Percentiles rank a stretch among this genome's conserved stretches.
Evolutionary conservation across 2,329 filamentous ascomycete genomes (phyloP).

Genomic region (Pseudovirgaria hyperparasitica): DNA sequence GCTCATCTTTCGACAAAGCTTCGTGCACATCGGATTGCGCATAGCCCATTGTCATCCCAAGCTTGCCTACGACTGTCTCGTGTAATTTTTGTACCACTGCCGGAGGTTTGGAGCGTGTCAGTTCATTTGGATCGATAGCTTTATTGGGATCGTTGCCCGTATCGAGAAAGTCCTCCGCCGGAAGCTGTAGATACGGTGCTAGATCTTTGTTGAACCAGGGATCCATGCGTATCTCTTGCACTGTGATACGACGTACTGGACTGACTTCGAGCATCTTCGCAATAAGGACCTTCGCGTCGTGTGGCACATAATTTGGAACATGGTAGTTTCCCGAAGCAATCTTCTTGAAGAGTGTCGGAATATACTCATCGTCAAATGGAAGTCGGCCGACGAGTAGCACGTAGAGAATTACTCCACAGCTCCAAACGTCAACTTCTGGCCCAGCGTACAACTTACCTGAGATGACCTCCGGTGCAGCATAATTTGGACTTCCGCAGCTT

Average conservation of each 20-base stretch:
- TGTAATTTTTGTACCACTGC: constrained; percentile 83
- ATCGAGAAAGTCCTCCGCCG: constrained; percentile 83
- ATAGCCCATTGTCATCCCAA: constrained; percentile 97
- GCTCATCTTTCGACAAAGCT: constrained; percentile 79
- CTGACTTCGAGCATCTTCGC: constrained; percentile 92
- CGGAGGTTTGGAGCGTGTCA: constrained; percentile 58
- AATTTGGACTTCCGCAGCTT: constrained; percentile 95
- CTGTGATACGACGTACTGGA: constrained; percentile 84
- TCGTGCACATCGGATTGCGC: constrained; percentile 91
- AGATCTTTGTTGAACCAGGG: constrained; percentile 88
- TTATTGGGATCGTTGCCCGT: constrained; percentile 90
- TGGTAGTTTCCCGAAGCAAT: constrained; percentile 90
- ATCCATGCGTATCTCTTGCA: constrained; percentile 84
- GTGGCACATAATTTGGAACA: constrained; percentile 80
- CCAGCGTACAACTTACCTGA: constrained; percentile 95
- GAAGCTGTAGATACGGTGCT: constrained; percentile 72
- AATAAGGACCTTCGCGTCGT: constrained; percentile 70
- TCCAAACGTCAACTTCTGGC: constrained; percentile 98
- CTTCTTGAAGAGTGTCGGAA: constrained; percentile 93
- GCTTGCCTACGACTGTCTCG: constrained; percentile 83
- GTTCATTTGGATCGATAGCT: constrained; percentile 69
- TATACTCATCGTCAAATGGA: constrained; percentile 97
- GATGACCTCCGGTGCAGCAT: constrained; percentile 94
- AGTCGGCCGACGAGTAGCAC: constrained; percentile 55
- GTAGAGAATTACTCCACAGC: constrained; percentile 74